Base-by-base conservation (phyloP, 2,329 filamentous ascomycete genomes). In the Fusarium falciforme region DNA sequence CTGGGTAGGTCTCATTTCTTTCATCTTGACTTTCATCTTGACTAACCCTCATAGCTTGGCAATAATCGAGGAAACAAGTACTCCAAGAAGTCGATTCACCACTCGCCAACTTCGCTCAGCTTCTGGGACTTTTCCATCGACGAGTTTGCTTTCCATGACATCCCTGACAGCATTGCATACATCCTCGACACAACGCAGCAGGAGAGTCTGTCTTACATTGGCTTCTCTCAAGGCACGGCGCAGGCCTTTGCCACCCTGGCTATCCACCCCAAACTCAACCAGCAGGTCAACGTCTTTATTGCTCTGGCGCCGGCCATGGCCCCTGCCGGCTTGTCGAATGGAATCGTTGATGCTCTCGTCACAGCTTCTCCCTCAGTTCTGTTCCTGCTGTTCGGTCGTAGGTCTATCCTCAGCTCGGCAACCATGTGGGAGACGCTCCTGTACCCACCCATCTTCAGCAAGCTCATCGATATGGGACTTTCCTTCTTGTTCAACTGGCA, bases 91-190 rank as follows among this genome's bases (percentile, higher is more conserved):
- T 95, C 92, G 3, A 90, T 95, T 61, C 89, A 92, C 68, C 87
- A 87, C 72, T 92, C 94, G 1, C 95, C 96, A 0, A 92, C 90
- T 1, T 92, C 93, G 3, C 85, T 88, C 40, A 87, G 90, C 16
- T 99, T 99, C 82, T 99, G 96, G 96, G 93, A 98, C 82, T 99
- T 99, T 81, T 98, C 94, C 61, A 98, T 99, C 80, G 96, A 99
- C 81, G 94, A 99, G 80, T 99, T 99, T 80, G 96, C 96, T 57
- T 97, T 99, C 79, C 91, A 98, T 81, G 96, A 99, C 82, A 98
- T 99, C 68, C 96, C 96, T 1, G 93, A 99, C 83, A 96, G 92
- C 74, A 98, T 99, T 79, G 89, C 92, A 63, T 98, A 99, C 80
- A 94, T 99, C 68, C 89, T 99, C 25, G 90, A 92, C 44, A 93